Conservation (phyloP, 371 early-diverging fungal species). For the Mucor racemosus region DNA sequence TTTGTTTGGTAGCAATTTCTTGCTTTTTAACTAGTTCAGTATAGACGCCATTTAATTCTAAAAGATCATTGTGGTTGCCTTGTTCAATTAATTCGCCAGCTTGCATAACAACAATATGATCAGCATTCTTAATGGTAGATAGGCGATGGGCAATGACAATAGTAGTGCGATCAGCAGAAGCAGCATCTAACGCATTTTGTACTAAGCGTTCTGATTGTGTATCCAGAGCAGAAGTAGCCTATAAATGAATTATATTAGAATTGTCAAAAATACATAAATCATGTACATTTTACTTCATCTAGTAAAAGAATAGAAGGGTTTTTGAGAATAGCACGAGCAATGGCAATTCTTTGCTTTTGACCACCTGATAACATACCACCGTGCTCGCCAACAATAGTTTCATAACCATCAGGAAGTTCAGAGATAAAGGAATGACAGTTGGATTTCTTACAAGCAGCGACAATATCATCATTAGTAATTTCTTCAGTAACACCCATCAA, state of each 20-base stretch:
- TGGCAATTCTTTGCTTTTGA: slow-evolving; percentile 61
- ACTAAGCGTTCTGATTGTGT: slow-evolving; percentile 83
- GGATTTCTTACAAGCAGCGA: slow-evolving; percentile 66
- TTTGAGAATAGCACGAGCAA: slow-evolving; percentile 55
- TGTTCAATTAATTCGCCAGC: slow-evolving; percentile 73
- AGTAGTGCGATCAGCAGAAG: slow-evolving; percentile 80
- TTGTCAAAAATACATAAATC: no score
- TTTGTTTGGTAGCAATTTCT: slow-evolving; percentile 47
- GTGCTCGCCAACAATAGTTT: slow-evolving; percentile 74
- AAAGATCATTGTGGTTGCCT: slow-evolving; percentile 72
- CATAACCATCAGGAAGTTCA: slow-evolving; percentile 76
- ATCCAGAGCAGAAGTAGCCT: slow-evolving; percentile 80
- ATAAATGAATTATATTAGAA: background rate
- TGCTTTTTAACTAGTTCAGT: slow-evolving; percentile 63
- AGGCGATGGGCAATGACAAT: slow-evolving; percentile 93
- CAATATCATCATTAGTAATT: slow-evolving; percentile 61
- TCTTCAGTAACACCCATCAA: slow-evolving; percentile 63
- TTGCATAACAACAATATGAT: slow-evolving; percentile 82
- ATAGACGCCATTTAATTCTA: slow-evolving; percentile 59
- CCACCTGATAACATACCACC: slow-evolving; percentile 84
- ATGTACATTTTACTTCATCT: slow-evolving; percentile 40
- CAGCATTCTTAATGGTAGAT: slow-evolving; percentile 81
- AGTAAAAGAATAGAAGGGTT: slow-evolving; percentile 50
- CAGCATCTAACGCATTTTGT: slow-evolving; percentile 80
- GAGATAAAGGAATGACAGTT: slow-evolving; percentile 80